A percentile compares a stretch with the other conserved stretches of the same genome.
These are phyloP conservation scores for Theobroma cacao DNA, from an alignment of 345 rosid species.

Conservation along the genomic window DNA sequence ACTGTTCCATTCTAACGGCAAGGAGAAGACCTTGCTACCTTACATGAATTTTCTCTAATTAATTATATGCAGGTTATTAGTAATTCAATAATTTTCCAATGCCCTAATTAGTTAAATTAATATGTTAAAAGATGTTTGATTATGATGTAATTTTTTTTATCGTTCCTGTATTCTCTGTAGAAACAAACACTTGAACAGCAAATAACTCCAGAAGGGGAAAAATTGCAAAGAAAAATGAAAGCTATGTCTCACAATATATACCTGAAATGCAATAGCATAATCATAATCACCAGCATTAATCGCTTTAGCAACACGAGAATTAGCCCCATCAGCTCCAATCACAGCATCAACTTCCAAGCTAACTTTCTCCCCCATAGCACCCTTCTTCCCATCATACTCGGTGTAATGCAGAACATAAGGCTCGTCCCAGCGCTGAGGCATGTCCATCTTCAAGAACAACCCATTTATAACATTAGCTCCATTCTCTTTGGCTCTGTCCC, in stretches of 20 bases:
- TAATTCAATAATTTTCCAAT: neutral
- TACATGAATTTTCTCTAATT: neutral
- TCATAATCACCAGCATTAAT: constrained; percentile 91
- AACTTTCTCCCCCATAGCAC: constrained; percentile 65
- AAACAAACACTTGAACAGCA: neutral
- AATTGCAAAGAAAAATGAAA: neutral
- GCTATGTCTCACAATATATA: constrained; percentile 4
- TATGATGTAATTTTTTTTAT: neutral
- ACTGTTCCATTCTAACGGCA: neutral
- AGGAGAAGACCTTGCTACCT: neutral
- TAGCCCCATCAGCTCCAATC: constrained; percentile 95
- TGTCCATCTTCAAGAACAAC: constrained; percentile 81
- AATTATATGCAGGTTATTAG: neutral
- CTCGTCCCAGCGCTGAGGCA: constrained; percentile 44
- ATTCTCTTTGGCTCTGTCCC: constrained; percentile 68
- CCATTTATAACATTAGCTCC: constrained; percentile 87
- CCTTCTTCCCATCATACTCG: constrained; percentile 71
- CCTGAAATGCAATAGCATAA: constrained; percentile 97
- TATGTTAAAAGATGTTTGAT: neutral
- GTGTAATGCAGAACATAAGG: constrained; percentile 80
- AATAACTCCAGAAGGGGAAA: neutral
- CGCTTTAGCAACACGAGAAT: constrained; percentile 89
- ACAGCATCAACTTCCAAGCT: constrained; percentile 91
- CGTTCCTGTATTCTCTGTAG: neutral
- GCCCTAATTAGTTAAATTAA: neutral